Evolutionary conservation across 1,284 basidiomycete genomes (phyloP), one percentile per base, ranked within the genome.

Genomic region (Fomitopsis pinicola): DNA sequence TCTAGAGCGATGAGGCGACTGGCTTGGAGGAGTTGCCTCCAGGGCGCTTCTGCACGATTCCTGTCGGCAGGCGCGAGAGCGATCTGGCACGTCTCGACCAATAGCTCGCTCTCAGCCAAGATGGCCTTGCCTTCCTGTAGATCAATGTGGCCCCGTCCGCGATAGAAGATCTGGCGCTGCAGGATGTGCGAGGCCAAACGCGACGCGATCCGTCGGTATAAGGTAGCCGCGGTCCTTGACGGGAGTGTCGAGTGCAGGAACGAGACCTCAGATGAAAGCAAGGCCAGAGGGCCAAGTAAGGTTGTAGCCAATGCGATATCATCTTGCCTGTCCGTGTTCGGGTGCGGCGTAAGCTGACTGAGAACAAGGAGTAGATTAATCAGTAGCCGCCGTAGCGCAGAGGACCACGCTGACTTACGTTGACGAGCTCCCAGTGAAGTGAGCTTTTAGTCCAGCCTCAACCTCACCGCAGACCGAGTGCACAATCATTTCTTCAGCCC

Each of bases 401-500:
- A 9, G 52, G 19, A 14, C 22, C 28, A 30, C 56, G 14, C 38
- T 35, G 12, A 66, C 59, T 30, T 17, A 69, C 65, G 64, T 54
- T n/a, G 67, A 65, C 7, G 59, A 62, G 40, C 66, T 69, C 62
- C 62, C 63, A 17, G 64, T 64, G 42, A 76, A 72, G 59, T 97
- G 92, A 2, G 81, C 73, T 69, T 88, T 92, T 36, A 96, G 77
- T 42, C 84, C 83, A 15, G 75, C 74, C 73, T 95, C 89, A 40
- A 95, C 86, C 71, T 97, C 94, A 1, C 82, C 82, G 57, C 84
- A 89, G 19, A 94, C 80, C 69, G 92, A 91, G 62, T 89, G 86
- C 15, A 94, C 83, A 36, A 94, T 83, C 82, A 97, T 90, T 59
- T 92, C 90, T 70, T 96, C 92, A 1, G 92, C 86, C n/a, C 94